These are phyloP conservation scores for Cyclaneusma minus DNA, from an alignment of 2,329 filamentous ascomycete species.

Conservation along the genomic window DNA sequence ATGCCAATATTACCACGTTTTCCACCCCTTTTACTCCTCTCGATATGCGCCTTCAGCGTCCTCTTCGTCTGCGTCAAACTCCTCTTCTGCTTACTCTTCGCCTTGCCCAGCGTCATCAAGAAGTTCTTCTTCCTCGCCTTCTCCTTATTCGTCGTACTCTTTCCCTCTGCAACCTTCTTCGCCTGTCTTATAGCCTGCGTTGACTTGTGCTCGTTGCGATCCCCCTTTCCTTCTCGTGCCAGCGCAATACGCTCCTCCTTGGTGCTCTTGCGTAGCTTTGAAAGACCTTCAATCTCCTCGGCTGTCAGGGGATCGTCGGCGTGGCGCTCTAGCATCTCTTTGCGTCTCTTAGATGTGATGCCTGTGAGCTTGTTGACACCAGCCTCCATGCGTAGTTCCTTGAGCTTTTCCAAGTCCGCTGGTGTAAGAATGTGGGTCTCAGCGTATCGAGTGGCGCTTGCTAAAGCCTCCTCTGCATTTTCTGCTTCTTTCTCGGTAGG, in stretches of 20 bases:
- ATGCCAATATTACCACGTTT: constrained; percentile 50
- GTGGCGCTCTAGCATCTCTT: constrained; percentile 39
- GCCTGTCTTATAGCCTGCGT: constrained; percentile 72
- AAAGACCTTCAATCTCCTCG: constrained; percentile 78
- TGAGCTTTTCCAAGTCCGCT: constrained; percentile 86
- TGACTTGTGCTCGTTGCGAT: constrained; percentile 66
- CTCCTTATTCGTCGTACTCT: constrained; percentile 94
- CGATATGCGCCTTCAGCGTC: constrained; percentile 66
- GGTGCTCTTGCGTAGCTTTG: constrained; percentile 65
- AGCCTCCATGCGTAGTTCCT: constrained; percentile 66
- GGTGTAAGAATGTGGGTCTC: constrained; percentile 89
- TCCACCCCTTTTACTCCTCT: constrained; percentile 72
- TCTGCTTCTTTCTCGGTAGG: constrained; percentile 27
- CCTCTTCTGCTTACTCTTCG: constrained; percentile 87
- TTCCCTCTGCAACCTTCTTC: constrained; percentile 77
- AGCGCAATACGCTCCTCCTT: constrained; percentile 80
- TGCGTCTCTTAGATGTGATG: constrained; percentile 24
- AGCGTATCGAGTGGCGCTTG: constrained; percentile 52
- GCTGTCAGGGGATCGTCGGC: constrained; percentile 81
- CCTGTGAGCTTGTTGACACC: constrained; percentile 49
- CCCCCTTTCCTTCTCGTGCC: constrained; percentile 68
- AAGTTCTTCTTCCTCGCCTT: constrained; percentile 98
- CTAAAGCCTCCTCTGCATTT: constrained; percentile 24
- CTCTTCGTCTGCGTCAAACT: constrained; percentile 77
- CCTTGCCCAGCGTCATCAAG: constrained; percentile 93